Conservation (phyloP, 139 green algal species). For the Mesotaenium endlicherianum region DNA sequence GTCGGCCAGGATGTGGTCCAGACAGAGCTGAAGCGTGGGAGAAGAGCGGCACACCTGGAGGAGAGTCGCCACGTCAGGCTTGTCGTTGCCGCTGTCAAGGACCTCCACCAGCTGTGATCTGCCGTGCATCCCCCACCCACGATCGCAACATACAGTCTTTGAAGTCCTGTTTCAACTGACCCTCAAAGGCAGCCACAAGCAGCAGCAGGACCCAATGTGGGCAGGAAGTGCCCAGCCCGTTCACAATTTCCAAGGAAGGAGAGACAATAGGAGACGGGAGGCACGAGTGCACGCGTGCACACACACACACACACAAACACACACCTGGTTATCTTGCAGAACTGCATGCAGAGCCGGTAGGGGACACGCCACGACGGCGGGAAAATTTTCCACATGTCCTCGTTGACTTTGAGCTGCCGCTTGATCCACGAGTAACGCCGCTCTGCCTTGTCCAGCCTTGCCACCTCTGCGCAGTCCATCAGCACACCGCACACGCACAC, state of each 20-base stretch:
- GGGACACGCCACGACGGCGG: constrained; percentile 81
- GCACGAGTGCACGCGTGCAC: too few relatives aligned
- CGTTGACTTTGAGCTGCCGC: constrained; percentile 50
- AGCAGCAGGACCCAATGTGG: too few relatives aligned
- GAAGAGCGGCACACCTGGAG: constrained; percentile 68
- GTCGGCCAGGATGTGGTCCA: too few relatives aligned
- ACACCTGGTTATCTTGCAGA: constrained; percentile 80
- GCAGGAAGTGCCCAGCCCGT: too few relatives aligned
- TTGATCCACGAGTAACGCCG: constrained; percentile 84
- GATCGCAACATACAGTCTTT: too few relatives aligned
- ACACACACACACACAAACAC: not conserved
- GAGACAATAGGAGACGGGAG: too few relatives aligned
- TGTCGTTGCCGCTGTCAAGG: constrained; percentile 60
- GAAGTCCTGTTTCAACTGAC: too few relatives aligned
- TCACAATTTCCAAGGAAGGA: too few relatives aligned
- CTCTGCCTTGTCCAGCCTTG: constrained; percentile 84
- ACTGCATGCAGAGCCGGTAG: constrained; percentile 82
- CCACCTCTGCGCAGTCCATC: constrained; percentile 72
- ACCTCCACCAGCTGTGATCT: constrained; percentile 81
- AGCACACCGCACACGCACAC: too few relatives aligned
- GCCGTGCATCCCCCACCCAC: too few relatives aligned
- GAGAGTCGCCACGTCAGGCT: constrained; percentile 72
- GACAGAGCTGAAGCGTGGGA: too few relatives aligned
- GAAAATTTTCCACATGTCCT: constrained; percentile 86
- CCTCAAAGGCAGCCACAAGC: too few relatives aligned